Evolutionary conservation across 2,329 filamentous ascomycete genomes (phyloP).

Genomic region (Conoideocrella luteorostrata): DNA sequence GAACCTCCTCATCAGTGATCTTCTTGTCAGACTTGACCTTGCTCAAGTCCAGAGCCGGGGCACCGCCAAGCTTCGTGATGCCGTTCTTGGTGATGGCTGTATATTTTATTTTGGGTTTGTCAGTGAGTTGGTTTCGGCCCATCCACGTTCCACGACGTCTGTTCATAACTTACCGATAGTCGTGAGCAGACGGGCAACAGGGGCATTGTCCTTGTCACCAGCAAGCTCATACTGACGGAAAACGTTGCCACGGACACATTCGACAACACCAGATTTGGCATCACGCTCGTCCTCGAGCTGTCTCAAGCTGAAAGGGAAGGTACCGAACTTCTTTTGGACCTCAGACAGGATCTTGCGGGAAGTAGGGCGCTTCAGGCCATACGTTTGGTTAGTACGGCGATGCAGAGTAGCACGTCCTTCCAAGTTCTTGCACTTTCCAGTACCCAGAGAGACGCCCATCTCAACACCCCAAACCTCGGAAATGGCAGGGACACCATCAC

Average conservation of each 20-base stretch:
- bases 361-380: constrained; percentile 87
- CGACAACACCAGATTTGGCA: constrained; percentile 90
- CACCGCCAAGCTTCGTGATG: constrained; percentile 74
- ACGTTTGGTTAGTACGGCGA: constrained; percentile 85
- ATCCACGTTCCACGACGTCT: no score
- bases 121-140: constrained; percentile 10
- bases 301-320: constrained; percentile 94
- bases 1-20: constrained; percentile 90
- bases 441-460: constrained; percentile 83
- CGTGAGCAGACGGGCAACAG: constrained; percentile 81
- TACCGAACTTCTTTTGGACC: constrained; percentile 94
- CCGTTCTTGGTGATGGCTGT: constrained; percentile 96
- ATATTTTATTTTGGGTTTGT: no score
- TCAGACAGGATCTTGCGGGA: constrained; percentile 90
- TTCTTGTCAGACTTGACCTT: constrained; percentile 96
- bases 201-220: constrained; percentile 81
- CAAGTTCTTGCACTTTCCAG: constrained; percentile 90
- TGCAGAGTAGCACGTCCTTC: constrained; percentile 86
- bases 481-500: constrained; percentile 80
- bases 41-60: constrained; percentile 67
- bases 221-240: constrained; percentile 95
- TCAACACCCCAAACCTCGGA: constrained; percentile 98
- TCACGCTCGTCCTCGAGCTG: constrained; percentile 95
- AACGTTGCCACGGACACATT: constrained; percentile 89
- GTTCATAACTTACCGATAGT: constrained; percentile 80